Evolutionary conservation across 352 stramenopile species (phyloP), one percentile per base, ranked within the genome.

Genomic region (Globisporangium paddicum): DNA sequence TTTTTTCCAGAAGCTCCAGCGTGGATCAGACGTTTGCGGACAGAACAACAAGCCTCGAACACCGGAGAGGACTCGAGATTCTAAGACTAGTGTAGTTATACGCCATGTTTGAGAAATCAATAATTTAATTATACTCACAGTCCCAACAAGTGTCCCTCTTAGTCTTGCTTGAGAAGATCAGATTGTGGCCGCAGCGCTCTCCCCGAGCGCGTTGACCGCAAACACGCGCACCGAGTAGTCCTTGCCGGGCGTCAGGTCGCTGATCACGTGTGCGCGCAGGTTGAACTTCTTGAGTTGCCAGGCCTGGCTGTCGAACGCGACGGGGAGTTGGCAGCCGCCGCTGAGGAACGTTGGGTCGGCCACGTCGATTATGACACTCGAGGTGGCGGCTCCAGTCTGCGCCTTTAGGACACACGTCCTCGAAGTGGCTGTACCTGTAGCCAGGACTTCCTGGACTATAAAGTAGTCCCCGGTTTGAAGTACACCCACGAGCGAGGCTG

Each of bases 151-250:
- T n/a, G n/a, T n/a, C n/a, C n/a, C n/a, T n/a, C n/a, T n/a, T n/a
- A n/a, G n/a, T n/a, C 14, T 23, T 38, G 25, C 23, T 18, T 32
- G 28, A 32, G 28, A 18, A 2, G 11, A 14, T 64, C 40, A 59
- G 19, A 53, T n/a, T 3, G 35, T 74, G 7, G 60, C 54, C 1
- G 75, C 67, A 2, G 64, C 49, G 53, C 80, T 82, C 44, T 88
- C 77, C 11, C 80, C 79, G 0, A 70, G 44, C 0, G 56, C 49
- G 25, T 79, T 73, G 21, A 66, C 70, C 0, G 79, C 76, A 19
- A 74, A 32, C 21, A 88, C 79, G 5, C 77, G 76, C 40, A 90
- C 76, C 1, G 77, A 80, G 64, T 92, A 92, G 21, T 90, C 79
- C 16, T 66, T 59, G n/a, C 82, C 82, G 1, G 82, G 75, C n/a